Percentiles rank a stretch among this genome's conserved stretches.
Evolutionary conservation across 371 early-diverging fungal genomes (phyloP).

Genomic region (Rozella allomycis): DNA sequence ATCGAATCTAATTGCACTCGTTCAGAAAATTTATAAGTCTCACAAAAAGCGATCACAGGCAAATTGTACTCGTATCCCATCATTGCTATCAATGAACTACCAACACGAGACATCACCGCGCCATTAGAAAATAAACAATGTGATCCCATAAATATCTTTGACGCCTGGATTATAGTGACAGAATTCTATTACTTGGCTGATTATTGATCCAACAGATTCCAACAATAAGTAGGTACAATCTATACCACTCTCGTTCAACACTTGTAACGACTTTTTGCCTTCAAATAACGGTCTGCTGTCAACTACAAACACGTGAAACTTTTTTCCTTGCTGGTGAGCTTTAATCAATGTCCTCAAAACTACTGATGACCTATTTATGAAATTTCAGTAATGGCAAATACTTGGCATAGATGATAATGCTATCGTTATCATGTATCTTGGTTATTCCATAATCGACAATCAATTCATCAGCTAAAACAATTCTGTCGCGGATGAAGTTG

Average conservation of each 20-base stretch:
- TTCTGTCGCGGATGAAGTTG: constrained; percentile 71
- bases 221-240: constrained; percentile 50
- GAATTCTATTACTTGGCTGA: constrained; percentile 6
- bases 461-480: constrained; percentile 52
- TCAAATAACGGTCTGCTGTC: constrained; percentile 77
- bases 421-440: constrained; percentile 83
- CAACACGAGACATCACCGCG: constrained; percentile 68
- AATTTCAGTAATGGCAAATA: constrained; percentile 5
- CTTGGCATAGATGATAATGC: constrained; percentile 68
- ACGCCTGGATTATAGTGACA: constrained; percentile 16
- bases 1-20: constrained; percentile 79
- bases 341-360: constrained; percentile 51
- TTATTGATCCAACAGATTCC: constrained; percentile 26
- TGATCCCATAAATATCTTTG: constrained; percentile 84
- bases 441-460: constrained; percentile 55
- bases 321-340: constrained; percentile 44
- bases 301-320: constrained; percentile 76
- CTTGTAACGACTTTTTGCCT: constrained; percentile 46
- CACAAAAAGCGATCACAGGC: constrained; percentile 86
- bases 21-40: constrained; percentile 87
- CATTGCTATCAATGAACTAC: constrained; percentile 80
- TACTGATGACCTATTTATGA: constrained; percentile 41
- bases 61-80: constrained; percentile 63
- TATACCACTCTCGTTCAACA: constrained; percentile 40
- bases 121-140: constrained; percentile 80